Evolutionary conservation across 163 green algal species (phyloP).

Genomic region (Prototheca wickerhamii): DNA sequence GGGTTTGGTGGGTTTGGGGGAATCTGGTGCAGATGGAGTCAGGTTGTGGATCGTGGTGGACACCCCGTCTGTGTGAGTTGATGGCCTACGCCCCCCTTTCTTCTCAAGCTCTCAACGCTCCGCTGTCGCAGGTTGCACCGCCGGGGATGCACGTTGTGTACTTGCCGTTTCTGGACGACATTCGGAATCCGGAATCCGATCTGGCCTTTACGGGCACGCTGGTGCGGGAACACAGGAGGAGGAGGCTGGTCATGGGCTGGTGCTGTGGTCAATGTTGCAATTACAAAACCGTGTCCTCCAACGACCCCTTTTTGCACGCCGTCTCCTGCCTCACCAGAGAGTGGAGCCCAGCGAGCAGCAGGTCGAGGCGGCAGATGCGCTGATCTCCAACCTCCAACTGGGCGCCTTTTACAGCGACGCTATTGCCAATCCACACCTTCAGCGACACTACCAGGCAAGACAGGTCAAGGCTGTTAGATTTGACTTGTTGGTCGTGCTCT

Average conservation of each 20-base stretch:
- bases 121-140: conserved; percentile 4
- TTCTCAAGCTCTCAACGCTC: too few species aligned
- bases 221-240: background rate
- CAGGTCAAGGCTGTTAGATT: background rate
- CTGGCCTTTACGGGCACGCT: conserved; percentile 5
- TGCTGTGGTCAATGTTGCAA: background rate
- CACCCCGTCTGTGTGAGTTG: too few species aligned
- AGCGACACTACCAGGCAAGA: conserved; percentile 35
- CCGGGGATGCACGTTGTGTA: conserved; percentile 36
- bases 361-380: conserved; percentile 15
- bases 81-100: too few species aligned
- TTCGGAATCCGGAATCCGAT: conserved; percentile 32
- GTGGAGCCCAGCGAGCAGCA: conserved; percentile 5
- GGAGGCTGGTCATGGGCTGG: background rate
- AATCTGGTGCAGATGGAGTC: background rate
- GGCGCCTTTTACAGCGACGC: conserved; percentile 9
- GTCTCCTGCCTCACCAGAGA: background rate
- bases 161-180: conserved; percentile 39
- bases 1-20: background rate
- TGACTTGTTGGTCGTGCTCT: background rate
- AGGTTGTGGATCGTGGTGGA: too few species aligned
- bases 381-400: conserved; percentile 21
- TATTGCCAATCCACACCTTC: conserved; percentile 31
- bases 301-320: too few species aligned
- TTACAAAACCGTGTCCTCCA: background rate